Conservation (phyloP, 345 rosid species). For the Draba incana region DNA sequence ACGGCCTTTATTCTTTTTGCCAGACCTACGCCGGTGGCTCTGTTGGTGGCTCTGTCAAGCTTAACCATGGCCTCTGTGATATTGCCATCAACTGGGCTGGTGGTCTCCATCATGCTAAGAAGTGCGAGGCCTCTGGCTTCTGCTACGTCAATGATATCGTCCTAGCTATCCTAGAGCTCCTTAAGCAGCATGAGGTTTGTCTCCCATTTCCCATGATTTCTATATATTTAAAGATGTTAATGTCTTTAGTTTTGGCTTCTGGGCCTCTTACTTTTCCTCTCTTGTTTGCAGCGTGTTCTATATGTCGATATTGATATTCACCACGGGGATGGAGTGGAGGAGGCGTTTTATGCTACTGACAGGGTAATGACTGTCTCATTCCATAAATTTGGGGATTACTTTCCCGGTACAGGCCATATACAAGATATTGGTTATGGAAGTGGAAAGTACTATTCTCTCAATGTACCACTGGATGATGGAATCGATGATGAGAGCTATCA, state of each 20-base stretch:
- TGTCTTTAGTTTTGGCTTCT: not conserved
- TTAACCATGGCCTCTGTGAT: conserved; percentile 63
- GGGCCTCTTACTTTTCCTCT: conserved; percentile 12
- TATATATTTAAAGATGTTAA: not conserved
- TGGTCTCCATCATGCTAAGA: conserved; percentile 77
- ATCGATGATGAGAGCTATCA: conserved; percentile 79
- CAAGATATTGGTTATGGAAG: conserved; percentile 57
- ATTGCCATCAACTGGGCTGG: conserved; percentile 75
- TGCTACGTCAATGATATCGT: conserved; percentile 80
- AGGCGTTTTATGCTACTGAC: conserved; percentile 75
- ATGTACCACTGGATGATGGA: conserved; percentile 75
- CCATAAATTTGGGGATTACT: conserved; percentile 75
- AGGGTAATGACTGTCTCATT: conserved; percentile 77
- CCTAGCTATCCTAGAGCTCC: conserved; percentile 71
- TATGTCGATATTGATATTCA: conserved; percentile 75
- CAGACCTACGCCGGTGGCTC: conserved; percentile 79
- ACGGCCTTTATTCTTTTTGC: conserved; percentile 71
- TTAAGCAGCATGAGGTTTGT: conserved; percentile 70
- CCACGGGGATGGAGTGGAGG: conserved; percentile 75
- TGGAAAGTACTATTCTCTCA: conserved; percentile 69
- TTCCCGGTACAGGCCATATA: conserved; percentile 66
- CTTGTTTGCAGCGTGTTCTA: conserved; percentile 56
- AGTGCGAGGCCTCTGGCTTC: conserved; percentile 51
- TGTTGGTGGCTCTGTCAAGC: conserved; percentile 70
- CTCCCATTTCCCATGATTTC: not conserved